Base-by-base conservation (phyloP, 208 protist species). In the Blastocrithidia nonstop region DNA sequence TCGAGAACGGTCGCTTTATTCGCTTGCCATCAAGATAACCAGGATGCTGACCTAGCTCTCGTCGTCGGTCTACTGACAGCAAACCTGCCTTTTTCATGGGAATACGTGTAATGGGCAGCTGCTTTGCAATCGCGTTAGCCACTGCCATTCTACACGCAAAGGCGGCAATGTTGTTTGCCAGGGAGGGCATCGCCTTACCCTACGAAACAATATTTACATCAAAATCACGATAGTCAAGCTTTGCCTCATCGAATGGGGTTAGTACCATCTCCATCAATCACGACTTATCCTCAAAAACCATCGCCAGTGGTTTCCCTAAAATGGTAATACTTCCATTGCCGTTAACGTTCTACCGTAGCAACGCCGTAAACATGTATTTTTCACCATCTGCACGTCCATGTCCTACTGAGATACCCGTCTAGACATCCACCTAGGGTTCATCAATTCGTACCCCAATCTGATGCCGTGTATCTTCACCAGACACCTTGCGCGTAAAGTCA, bases 401-500 rank as follows among this genome's bases (percentile, higher is more conserved):
- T 15, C 83, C 83, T 45, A 86, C 68, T 8, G 83, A 64, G 45
- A 93, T 74, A 21, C 83, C 83, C 2, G 78, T 88, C 35, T 70
- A 66, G 2, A 48, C 35, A 40, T 93, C 83, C 0, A 88, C 66
- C 54, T 93, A 78, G 1, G 70, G 46, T 13, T 79, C 65, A 50
- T 93, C 83, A 52, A 93, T 88, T 24, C 83, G 83, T n/a, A 93
- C 83, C 55, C 83, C 83, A 45, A 93, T 84, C 50, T 93, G 83
- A 49, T 88, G 79, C 4, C 83, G 69, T 11, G 79, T 79, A 41
- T 93, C 83, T 41, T 93, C 76, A 1, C 76, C 78, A 22, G 75
- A 62, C n/a, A 93, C 76, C 42, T 93, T 93, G 8, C 74, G 67
- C 6, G 79, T 79, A 55, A 87, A 93, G 56, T 93, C 83, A 19